Evolutionary conservation across 768 basidiomycete species (phyloP), one percentile per base, ranked within the genome.

Genomic region (Artomyces pyxidatus): DNA sequence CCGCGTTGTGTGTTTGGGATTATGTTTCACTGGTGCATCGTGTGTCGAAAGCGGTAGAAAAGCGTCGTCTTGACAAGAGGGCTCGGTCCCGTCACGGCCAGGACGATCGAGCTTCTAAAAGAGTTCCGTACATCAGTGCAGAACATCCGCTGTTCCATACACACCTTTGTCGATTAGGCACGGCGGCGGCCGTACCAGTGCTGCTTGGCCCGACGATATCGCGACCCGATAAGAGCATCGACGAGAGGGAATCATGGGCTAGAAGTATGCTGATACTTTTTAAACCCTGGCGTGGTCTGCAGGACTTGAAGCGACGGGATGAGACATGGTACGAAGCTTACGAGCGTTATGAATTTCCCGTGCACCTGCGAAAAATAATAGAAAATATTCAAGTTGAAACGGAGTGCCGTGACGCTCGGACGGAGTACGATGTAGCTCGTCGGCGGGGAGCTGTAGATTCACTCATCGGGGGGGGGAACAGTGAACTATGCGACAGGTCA

Each of bases 121-220:
- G 41, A 11, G 14, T 11, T 12, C 5, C 5, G 23, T 22, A 32
- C 30, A 10, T 42, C 5, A 10, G 8, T 10, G 21, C 9, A 9
- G 9, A 28, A 3, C 51, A 56, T 38, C 48, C 52, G 12, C 49
- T 46, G 19, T 47, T 25, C 19, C 4, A 23, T 0, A 53, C 51
- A 4, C 51, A 56, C 17, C 3, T 49, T 2, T 4, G 49, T 2
- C 21, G 51, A 3, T 27, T 30, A 43, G 23, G n/a, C n/a, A n/a
- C n/a, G n/a, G n/a, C n/a, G n/a, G n/a, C n/a, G n/a, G n/a, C n/a
- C n/a, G n/a, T n/a, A n/a, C n/a, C n/a, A n/a, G n/a, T 35, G n/a
- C 32, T 35, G 9, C 10, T 10, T n/a, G n/a, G n/a, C n/a, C n/a
- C n/a, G n/a, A n/a, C n/a, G n/a, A n/a, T n/a, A n/a, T n/a, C n/a